Base-by-base conservation (phyloP, 169 alveolate genomes). In the Eimeria maxima region DNA sequence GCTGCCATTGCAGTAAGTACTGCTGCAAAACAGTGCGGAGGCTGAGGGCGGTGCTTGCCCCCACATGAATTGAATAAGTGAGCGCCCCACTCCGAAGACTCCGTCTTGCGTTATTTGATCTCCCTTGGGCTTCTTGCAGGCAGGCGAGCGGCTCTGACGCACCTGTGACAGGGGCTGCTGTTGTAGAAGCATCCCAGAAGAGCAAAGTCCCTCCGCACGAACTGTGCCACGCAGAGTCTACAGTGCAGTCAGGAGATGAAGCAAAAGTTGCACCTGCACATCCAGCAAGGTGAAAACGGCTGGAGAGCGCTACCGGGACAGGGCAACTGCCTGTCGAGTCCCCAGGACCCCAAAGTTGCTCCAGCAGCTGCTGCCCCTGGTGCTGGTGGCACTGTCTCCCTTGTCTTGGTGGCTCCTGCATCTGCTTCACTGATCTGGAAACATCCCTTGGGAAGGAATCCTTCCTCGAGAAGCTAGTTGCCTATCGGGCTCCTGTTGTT, bases 1-100 rank as follows among this genome's bases (percentile, higher is more conserved):
- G 91, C 74, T 83, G 91, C 74, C 71, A 74, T 47, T 47, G 91
- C 69, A 83, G 44, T 20, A 83, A 57, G 53, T 47, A 74, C 53
- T 53, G 69, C 91, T 55, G 91, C 45, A 29, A 16, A 76, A 45
- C 88, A 13, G 88, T 24, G 22, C 3, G 63, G 65, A 76, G n/a
- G 44, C 42, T 45, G 45, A 42, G 13, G 33, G 65, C 38, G 67
- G 63, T 4, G 65, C 88, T 65, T 45, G 88, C 7, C 27, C 65
- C 13, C 88, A 76, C 45, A 22, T 20, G 16, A 27, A 45, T 5
- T 24, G 20, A 20, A 24, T 42, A 76, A 22, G 57, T 44, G 24
- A 65, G 44, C 8, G 63, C 65, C 88, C 6, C 57, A 29, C 27
- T 71, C 27, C 16, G 50, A 38, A 47, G 50, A 71, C 27, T 71